phyloP scores from a whole-genome alignment of 176 grass and related monocot species.

The Phoenix roebelenii region DNA sequence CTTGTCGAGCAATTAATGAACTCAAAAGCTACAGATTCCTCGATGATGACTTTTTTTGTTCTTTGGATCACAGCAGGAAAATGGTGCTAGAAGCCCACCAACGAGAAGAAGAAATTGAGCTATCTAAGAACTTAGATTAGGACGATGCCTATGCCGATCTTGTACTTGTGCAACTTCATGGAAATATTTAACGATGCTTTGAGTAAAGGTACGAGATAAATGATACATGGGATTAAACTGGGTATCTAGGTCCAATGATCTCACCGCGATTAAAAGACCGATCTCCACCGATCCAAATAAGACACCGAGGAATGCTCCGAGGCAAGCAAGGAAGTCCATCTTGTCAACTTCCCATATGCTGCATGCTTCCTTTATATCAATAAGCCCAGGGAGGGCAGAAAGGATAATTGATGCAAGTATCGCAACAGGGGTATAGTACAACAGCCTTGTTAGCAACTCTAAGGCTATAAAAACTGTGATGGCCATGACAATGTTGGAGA shows the following conservation, averaged over 20 bases:
- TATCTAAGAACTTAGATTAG: no score
- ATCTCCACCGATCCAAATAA: conserved; percentile 90
- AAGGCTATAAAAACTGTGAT: conserved; percentile 55
- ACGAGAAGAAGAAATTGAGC: no score
- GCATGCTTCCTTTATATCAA: conserved; percentile 65
- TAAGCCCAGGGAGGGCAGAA: conserved; percentile 78
- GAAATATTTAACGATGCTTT: no score
- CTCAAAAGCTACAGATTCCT: no score
- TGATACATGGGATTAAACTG: no score
- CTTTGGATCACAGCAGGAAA: no score
- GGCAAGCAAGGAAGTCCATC: conserved; percentile 82
- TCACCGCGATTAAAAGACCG: conserved; percentile 67
- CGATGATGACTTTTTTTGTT: no score
- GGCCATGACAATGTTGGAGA: conserved; percentile 93
- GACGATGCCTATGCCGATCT: no score
- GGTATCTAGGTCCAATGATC: background rate
- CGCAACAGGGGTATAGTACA: conserved; percentile 91
- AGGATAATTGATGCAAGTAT: conserved; percentile 93
- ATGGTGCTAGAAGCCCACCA: no score
- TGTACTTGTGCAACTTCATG: no score
- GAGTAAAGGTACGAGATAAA: no score
- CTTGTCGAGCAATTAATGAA: no score
- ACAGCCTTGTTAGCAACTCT: conserved; percentile 58
- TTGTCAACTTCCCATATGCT: conserved; percentile 86
- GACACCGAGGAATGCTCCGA: conserved; percentile 72